A percentile compares a stretch with the other conserved stretches of the same genome.
These are phyloP conservation scores for Botrytis sinoallii DNA, from an alignment of 2,329 filamentous ascomycete genomes.

Conservation along the genomic window DNA sequence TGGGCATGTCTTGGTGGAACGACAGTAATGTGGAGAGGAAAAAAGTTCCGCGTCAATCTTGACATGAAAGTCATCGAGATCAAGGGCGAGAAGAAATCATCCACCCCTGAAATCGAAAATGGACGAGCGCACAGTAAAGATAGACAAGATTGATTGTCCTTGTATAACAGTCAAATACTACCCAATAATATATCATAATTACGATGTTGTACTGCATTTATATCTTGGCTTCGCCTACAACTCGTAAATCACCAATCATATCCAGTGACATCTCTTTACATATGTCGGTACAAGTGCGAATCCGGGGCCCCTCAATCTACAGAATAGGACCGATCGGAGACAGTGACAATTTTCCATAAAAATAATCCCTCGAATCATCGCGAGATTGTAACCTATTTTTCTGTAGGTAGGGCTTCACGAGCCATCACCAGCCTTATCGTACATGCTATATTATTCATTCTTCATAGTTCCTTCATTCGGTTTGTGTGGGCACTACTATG, in stretches of 20 bases:
- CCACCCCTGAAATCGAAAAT: constrained; percentile 22
- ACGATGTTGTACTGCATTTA: neutral
- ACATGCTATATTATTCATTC: neutral
- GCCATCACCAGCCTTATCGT: neutral
- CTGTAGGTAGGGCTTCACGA: neutral
- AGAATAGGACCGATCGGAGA: neutral
- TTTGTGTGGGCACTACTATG: neutral
- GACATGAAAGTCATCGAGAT: constrained; percentile 75
- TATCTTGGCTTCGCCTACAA: neutral
- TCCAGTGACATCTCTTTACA: constrained; percentile 1
- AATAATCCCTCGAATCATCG: neutral
- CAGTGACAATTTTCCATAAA: neutral
- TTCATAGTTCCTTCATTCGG: neutral
- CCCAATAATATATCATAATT: constrained; percentile 3
- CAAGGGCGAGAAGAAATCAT: constrained; percentile 15
- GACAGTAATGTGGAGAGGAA: constrained; percentile 83
- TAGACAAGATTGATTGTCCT: constrained; percentile 30
- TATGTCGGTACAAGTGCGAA: neutral
- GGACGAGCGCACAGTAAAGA: constrained; percentile 30
- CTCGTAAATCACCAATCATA: neutral
- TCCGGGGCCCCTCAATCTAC: neutral
- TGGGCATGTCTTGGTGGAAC: constrained; percentile 88
- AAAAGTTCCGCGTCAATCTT: constrained; percentile 73
- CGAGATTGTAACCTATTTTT: neutral
- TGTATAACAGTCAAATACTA: neutral